Base-by-base conservation (phyloP, 2,329 filamentous ascomycete genomes). In the Talaromyces amestolkiae region DNA sequence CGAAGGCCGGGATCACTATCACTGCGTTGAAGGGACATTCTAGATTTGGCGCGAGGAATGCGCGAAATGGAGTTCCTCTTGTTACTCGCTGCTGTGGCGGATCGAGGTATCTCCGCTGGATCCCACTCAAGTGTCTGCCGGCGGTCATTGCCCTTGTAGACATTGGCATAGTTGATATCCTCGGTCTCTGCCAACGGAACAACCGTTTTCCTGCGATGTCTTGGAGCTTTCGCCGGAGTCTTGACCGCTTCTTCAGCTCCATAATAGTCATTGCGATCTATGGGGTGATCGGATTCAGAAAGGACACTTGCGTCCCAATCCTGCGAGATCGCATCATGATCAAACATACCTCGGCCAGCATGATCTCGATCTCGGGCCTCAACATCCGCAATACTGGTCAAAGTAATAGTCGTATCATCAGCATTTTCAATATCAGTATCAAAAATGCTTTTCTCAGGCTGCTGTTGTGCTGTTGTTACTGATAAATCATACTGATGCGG, bases 401-500 rank as follows among this genome's bases (percentile, higher is more conserved):
- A 75, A 2, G 73, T 75, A 69, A 79, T 74, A 7, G 78, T 80
- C 3, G 78, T 80, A 67, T 80, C 78, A 71, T 80, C 78, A 10
- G 79, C 70, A 11, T 74, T 78, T 65, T 80, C 78, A 9, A 80
- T 77, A 67, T 80, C 78, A 5, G 78, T 80, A 66, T 80, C 78
- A 67, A 80, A 80, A 66, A 74, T 70, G 66, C 79, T 77, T 37
- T 71, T 71, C 33, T 72, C 70, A 8, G 47, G 47, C 5, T 9
- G 47, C 61, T 69, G 68, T 45, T 69, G 68, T 35, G 62, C 60
- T 59, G 56, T 27, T 11, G 24, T 41, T 37, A 45, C 7, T 53
- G 56, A n/a, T 17, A 65, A 58, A 24, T 61, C 66, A 39, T 58
- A 41, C 41, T 63, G 66, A 35, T 56, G 63, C 19, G 45, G 54